phyloP scores from a whole-genome alignment of 1,139 yeast genomes.

The Suhomyces maxii region DNA sequence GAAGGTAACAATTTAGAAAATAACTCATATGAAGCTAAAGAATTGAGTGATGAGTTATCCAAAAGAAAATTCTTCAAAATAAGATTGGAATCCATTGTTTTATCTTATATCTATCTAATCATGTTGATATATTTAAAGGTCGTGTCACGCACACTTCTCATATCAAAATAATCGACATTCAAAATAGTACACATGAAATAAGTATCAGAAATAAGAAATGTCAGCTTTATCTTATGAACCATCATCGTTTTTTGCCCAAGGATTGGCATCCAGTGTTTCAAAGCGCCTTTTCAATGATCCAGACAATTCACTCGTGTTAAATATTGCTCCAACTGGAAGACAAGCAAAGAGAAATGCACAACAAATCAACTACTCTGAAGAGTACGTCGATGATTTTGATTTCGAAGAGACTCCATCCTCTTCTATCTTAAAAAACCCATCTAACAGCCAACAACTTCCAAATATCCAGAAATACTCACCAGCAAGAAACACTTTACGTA shows the following conservation, averaged over 20 bases:
- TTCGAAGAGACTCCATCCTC: slow-evolving; percentile 51
- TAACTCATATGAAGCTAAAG: slow-evolving; percentile 1
- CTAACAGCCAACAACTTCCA: slow-evolving; percentile 22
- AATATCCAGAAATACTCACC: slow-evolving; percentile 36
- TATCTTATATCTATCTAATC: no score
- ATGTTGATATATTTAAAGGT: slow-evolving; percentile 6
- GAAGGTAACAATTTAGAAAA: slow-evolving; percentile 19
- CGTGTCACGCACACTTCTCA: slow-evolving; percentile 6
- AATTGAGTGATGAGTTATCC: neutral
- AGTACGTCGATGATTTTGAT: slow-evolving; percentile 61
- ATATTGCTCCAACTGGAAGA: slow-evolving; percentile 71
- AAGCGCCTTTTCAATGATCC: slow-evolving; percentile 47
- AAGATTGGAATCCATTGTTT: neutral
- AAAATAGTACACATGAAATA: neutral
- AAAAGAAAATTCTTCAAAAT: neutral
- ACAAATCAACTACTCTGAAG: slow-evolving; percentile 82
- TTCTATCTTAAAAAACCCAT: slow-evolving; percentile 15
- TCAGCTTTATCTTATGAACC: slow-evolving; percentile 14
- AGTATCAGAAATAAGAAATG: slow-evolving; percentile 5
- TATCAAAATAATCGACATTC: neutral
- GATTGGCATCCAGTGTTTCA: slow-evolving; percentile 18
- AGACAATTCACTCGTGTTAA: slow-evolving; percentile 58
- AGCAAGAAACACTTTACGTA: slow-evolving; percentile 34
- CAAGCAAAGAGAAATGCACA: slow-evolving; percentile 73
- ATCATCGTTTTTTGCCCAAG: slow-evolving; percentile 18